Base-by-base conservation (phyloP, 2,329 filamentous ascomycete genomes). In the Penicillium sp. region DNA sequence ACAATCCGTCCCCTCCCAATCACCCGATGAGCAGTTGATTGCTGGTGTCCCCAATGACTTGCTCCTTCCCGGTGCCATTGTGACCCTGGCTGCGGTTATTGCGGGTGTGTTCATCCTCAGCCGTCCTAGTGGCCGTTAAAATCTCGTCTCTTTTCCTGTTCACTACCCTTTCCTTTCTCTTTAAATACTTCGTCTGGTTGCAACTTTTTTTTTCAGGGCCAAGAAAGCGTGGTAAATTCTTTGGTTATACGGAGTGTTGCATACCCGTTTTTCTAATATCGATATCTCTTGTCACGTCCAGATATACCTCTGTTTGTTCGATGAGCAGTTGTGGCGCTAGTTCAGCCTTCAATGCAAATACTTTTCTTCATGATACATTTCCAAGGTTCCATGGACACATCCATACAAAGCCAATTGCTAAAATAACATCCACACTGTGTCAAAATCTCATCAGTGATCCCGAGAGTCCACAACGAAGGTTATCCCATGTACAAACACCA, bases 21-120 rank as follows among this genome's bases (percentile, higher is more conserved):
- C 76, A 40, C 77, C 83, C 51, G 82, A 86, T 54, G 86, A 93
- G 55, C 90, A 96, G 74, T 79, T 96, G 54, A 93, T 99, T 68
- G 83, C 87, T 2, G 94, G 94, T 50, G 89, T 99, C 32, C 92
- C 94, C 8, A 99, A 99, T 69, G 94, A 99, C 68, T 79, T 97
- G 50, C 80, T 99, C 16, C 83, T 97, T 40, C 94, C 94, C 0
- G 94, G 94, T 61, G 94, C 94, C 18, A 93, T 99, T 70, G 92
- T 94, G 53, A 92, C 92, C n/a, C 77, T 99, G 68, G 94, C 93
- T 9, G 90, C 95, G 41, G 92, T 96, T 36, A 96, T 99, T 74
- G 82, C 95, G 39, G 90, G 90, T 61, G 93, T 97, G 10, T 99
- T 99, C 77, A 87, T 92, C 40, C 85, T 99, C 66, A 87, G 90